Percentiles rank a stretch among this genome's conserved stretches.
phyloP scores from a whole-genome alignment of 345 rosid species.

The Eucalyptus cloeziana region DNA sequence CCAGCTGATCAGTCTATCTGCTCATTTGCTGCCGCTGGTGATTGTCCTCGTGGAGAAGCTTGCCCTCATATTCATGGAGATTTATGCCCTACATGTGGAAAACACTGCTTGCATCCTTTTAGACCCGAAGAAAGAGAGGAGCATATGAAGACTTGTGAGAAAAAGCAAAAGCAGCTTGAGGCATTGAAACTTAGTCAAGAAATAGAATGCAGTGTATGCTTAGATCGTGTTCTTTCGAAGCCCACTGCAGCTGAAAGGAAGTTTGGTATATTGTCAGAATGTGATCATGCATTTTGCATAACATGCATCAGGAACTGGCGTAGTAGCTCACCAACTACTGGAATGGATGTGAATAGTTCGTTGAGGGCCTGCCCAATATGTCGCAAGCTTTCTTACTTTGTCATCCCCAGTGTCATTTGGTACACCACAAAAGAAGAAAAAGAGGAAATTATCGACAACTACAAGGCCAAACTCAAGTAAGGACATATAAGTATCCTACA shows the following conservation, averaged over 20 bases:
- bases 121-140: slow-evolving; percentile 75
- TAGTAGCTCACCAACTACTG: slow-evolving; percentile 67
- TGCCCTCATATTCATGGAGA: slow-evolving; percentile 93
- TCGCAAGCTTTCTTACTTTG: slow-evolving; percentile 90
- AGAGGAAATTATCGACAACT: slow-evolving; percentile 59
- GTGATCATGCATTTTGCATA: slow-evolving; percentile 96
- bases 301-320: slow-evolving; percentile 91
- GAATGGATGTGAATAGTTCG: slow-evolving; percentile 78
- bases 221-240: slow-evolving; percentile 72
- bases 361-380: slow-evolving; percentile 91
- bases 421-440: slow-evolving; percentile 74
- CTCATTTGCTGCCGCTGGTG: slow-evolving; percentile 83
- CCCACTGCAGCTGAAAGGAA: slow-evolving; percentile 54
- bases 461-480: slow-evolving; percentile 86
- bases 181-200: slow-evolving; percentile 51
- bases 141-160: slow-evolving; percentile 58
- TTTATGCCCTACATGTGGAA: slow-evolving; percentile 69
- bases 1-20: slow-evolving; percentile 61
- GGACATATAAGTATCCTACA: neutral
- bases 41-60: slow-evolving; percentile 64
- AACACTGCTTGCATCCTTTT: slow-evolving; percentile 83
- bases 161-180: slow-evolving; percentile 66
- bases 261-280: slow-evolving; percentile 87
- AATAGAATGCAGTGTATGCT: slow-evolving; percentile 65
- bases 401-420: slow-evolving; percentile 95